A percentile compares a stretch with the other conserved stretches of the same genome.
Evolutionary conservation across 2,329 filamentous ascomycete species (phyloP).

Genomic region (Trichoderma cornu-damae): DNA sequence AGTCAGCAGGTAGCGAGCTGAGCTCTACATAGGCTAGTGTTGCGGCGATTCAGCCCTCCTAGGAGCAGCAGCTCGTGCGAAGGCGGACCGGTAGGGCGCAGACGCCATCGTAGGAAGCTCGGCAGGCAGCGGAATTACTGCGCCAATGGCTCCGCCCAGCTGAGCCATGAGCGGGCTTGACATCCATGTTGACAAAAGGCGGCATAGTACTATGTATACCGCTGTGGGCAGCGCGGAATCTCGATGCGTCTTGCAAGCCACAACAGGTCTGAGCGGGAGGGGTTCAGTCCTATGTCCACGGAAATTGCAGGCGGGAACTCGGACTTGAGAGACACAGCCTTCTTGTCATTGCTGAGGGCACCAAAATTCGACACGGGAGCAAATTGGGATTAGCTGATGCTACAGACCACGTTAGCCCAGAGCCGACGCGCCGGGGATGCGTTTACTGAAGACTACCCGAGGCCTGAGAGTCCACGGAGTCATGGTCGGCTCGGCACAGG

Average conservation of each 20-base stretch:
- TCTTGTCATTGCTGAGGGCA: background rate
- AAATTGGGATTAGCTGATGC: background rate
- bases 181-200: background rate
- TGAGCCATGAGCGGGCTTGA: background rate
- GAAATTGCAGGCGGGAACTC: background rate
- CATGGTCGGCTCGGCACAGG: background rate
- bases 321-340: background rate
- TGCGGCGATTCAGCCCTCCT: slow-evolving; percentile 12
- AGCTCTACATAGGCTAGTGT: slow-evolving; percentile 6
- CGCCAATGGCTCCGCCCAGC: slow-evolving; percentile 9
- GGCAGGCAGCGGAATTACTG: slow-evolving; percentile 1
- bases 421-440: background rate
- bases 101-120: background rate
- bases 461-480: background rate
- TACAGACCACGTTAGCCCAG: background rate
- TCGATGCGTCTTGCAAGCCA: slow-evolving; percentile 4
- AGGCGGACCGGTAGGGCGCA: slow-evolving; percentile 14
- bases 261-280: background rate
- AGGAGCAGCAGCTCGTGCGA: slow-evolving; percentile 1
- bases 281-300: background rate
- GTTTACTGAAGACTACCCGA: background rate
- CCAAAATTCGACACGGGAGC: background rate
- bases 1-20: slow-evolving; percentile 9
- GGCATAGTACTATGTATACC: too few relatives aligned
- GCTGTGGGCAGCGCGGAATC: background rate